Percentiles rank a stretch among this genome's conserved stretches.
These are phyloP conservation scores for Pichia paraexigua DNA, from an alignment of 805 yeast species.

Conservation along the genomic window DNA sequence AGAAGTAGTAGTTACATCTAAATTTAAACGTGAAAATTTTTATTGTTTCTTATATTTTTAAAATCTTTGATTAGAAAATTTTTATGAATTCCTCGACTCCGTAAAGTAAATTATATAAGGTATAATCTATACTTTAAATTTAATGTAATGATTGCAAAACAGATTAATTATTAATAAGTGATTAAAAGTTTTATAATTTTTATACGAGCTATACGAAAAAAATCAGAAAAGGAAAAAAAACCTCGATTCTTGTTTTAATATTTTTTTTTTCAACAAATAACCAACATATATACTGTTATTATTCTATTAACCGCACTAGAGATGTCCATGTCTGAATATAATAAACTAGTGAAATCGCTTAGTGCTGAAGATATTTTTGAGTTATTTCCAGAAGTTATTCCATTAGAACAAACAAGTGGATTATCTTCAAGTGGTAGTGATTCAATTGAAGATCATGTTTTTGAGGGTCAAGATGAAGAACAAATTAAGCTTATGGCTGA, in stretches of 20 bases:
- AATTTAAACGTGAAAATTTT: too few relatives aligned
- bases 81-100: too few relatives aligned
- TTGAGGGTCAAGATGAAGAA: constrained; percentile 85
- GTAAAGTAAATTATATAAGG: too few relatives aligned
- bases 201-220: neutral
- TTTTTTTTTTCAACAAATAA: neutral
- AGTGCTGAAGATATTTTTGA: constrained; percentile 41
- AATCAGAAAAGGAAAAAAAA: neutral
- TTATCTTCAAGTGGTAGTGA: constrained; percentile 35
- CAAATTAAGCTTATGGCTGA: constrained; percentile 95
- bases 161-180: too few relatives aligned
- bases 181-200: neutral
- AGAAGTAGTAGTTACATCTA: too few relatives aligned
- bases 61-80: too few relatives aligned
- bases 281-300: neutral
- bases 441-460: constrained; percentile 35
- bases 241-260: neutral
- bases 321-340: constrained; percentile 28
- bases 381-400: constrained; percentile 61
- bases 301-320: neutral
- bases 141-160: too few relatives aligned
- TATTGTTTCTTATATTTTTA: too few relatives aligned
- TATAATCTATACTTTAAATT: too few relatives aligned
- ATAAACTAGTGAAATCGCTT: constrained; percentile 46
- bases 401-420: constrained; percentile 53